Conservation (phyloP, 2,329 filamentous ascomycete genomes). For the Ophiostoma sp. region DNA sequence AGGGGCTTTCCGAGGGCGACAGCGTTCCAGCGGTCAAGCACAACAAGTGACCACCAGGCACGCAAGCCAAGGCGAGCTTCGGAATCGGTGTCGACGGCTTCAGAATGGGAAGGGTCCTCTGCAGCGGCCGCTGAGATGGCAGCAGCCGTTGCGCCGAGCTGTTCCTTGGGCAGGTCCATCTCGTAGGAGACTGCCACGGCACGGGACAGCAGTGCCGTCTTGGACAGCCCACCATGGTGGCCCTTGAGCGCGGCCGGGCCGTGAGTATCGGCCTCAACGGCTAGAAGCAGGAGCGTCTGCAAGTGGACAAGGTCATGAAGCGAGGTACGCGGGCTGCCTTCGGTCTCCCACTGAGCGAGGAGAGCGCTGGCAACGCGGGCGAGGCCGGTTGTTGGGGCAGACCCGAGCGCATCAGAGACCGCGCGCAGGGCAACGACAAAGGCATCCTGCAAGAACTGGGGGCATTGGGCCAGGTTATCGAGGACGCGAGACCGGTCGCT, state of each 20-base stretch:
- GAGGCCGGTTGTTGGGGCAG: constrained; percentile 29
- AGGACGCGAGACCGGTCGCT: constrained; percentile 57
- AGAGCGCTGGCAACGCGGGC: constrained; percentile 49
- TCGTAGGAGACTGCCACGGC: constrained; percentile 66
- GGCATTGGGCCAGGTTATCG: constrained; percentile 57
- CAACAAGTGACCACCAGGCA: constrained; percentile 71
- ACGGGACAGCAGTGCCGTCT: constrained; percentile 59
- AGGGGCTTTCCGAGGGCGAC: constrained; percentile 64
- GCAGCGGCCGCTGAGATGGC: constrained; percentile 49
- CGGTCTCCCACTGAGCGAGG: constrained; percentile 54
- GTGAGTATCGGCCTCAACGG: constrained; percentile 64
- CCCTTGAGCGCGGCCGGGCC: constrained; percentile 45
- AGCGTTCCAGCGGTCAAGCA: constrained; percentile 73
- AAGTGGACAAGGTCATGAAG: constrained; percentile 59
- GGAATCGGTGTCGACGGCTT: constrained; percentile 37
- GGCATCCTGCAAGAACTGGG: constrained; percentile 58
- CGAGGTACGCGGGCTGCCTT: constrained; percentile 41
- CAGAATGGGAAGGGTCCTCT: constrained; percentile 56
- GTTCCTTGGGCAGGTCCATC: constrained; percentile 58
- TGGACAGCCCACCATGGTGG: constrained; percentile 49
- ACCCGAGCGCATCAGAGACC: constrained; percentile 55
- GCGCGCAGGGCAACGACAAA: constrained; percentile 64
- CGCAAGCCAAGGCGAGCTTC: constrained; percentile 64
- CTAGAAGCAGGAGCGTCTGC: constrained; percentile 66
- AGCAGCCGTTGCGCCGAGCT: constrained; percentile 32